A percentile compares a stretch with the other conserved stretches of the same genome.
Conservation (phyloP, 2,329 filamentous ascomycete genomes). For the Aspergillus puulaauensis region DNA sequence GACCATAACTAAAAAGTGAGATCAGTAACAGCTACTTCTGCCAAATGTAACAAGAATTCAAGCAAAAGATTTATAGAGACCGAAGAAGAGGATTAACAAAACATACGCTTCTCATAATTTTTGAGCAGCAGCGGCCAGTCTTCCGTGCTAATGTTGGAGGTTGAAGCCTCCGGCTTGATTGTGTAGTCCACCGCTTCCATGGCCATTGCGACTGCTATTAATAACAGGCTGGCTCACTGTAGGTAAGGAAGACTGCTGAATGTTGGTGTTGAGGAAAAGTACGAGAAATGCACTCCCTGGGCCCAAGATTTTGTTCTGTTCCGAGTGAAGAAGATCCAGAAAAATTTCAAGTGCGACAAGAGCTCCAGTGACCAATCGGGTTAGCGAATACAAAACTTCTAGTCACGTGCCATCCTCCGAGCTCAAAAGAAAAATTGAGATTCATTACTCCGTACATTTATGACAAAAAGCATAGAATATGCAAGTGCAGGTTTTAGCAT, state of each 20-base stretch:
- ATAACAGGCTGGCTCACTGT: constrained; percentile 22
- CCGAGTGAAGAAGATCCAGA: constrained; percentile 25
- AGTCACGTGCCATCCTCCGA: constrained; percentile 13
- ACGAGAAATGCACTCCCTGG: constrained; percentile 22
- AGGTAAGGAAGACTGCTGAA: constrained; percentile 16
- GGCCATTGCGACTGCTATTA: constrained; percentile 49
- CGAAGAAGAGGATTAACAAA: constrained; percentile 18
- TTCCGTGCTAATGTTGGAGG: constrained; percentile 78
- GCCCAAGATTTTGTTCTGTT: constrained; percentile 22
- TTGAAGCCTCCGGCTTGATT: constrained; percentile 87
- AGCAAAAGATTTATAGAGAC: constrained; percentile 2
- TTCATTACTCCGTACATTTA: background rate
- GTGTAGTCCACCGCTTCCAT: constrained; percentile 69
- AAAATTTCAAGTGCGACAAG: constrained; percentile 30
- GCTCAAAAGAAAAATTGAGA: background rate
- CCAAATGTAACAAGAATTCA: background rate
- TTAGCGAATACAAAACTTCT: constrained; percentile 22
- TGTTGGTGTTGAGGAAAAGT: constrained; percentile 21
- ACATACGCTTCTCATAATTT: constrained; percentile 89
- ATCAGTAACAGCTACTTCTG: constrained; percentile 17
- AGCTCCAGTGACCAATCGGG: constrained; percentile 20
- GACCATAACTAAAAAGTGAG: constrained; percentile 67
- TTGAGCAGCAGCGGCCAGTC: constrained; percentile 92
- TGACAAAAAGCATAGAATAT: background rate
- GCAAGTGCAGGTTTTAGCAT: no score